These are phyloP conservation scores for Malassezia dermatis DNA, from an alignment of 1,284 basidiomycete species.

Conservation along the genomic window DNA sequence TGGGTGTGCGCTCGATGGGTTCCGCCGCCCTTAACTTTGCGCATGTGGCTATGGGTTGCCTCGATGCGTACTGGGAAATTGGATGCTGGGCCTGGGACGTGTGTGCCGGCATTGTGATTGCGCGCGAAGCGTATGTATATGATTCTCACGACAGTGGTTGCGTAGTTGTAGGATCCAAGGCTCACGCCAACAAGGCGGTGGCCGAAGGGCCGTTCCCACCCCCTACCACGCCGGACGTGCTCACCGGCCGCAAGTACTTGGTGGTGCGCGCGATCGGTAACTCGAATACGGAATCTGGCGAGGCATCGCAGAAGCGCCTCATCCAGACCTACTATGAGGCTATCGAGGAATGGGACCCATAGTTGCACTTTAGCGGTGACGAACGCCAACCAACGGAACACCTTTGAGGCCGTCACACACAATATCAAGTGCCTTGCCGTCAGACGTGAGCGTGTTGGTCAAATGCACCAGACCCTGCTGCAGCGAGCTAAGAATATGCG, in stretches of 20 bases:
- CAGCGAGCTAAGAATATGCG: slow-evolving; percentile 31
- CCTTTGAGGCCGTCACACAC: slow-evolving; percentile 30
- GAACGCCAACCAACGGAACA: slow-evolving; percentile 33
- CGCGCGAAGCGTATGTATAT: slow-evolving; percentile 70
- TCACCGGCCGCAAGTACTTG: slow-evolving; percentile 76
- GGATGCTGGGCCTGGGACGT: slow-evolving; percentile 49
- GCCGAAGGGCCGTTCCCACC: slow-evolving; percentile 49
- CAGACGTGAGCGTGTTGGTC: slow-evolving; percentile 29
- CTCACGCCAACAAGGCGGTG: slow-evolving; percentile 28
- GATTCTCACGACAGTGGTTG: slow-evolving; percentile 17
- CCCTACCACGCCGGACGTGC: slow-evolving; percentile 57
- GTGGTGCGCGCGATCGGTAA: slow-evolving; percentile 54
- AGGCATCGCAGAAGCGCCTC: slow-evolving; percentile 66
- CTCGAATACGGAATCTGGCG: slow-evolving; percentile 56
- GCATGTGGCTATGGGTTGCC: slow-evolving; percentile 31
- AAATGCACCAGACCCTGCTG: slow-evolving; percentile 43
- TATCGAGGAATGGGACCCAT: slow-evolving; percentile 60
- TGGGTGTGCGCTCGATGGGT: slow-evolving; percentile 28
- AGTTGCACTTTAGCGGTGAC: slow-evolving; percentile 6
- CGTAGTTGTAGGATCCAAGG: slow-evolving; percentile 24
- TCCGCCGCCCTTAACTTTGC: slow-evolving; percentile 41
- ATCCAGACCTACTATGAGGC: slow-evolving; percentile 73
- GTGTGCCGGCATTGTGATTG: slow-evolving; percentile 79
- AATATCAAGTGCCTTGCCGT: slow-evolving; percentile 36
- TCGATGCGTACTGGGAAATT: slow-evolving; percentile 46